These are phyloP conservation scores for Podospora sp. DNA, from an alignment of 495 filamentous ascomycete species.

Conservation along the genomic window DNA sequence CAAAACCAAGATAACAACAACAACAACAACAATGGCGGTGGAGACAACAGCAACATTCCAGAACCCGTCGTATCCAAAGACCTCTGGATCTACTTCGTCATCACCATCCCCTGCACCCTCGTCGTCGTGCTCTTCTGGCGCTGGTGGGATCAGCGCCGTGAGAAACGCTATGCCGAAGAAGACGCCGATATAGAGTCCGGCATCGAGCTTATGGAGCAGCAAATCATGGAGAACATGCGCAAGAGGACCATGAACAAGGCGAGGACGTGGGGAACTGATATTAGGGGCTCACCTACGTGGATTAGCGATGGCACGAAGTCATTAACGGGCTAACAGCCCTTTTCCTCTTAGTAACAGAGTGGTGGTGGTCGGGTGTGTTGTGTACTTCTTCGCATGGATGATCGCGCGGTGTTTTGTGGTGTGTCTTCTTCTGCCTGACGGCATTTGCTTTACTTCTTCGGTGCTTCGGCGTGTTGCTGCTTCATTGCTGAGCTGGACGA, in stretches of 20 bases:
- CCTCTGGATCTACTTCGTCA: slow-evolving; percentile 59
- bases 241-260: slow-evolving; percentile 56
- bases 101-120: slow-evolving; percentile 54
- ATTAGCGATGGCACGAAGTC: slow-evolving; percentile 11
- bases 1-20: slow-evolving; percentile 29
- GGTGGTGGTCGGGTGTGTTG: not conserved
- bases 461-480: not conserved
- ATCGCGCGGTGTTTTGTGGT: not conserved
- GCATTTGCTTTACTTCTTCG: not conserved
- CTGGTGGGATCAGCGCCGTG: slow-evolving; percentile 49
- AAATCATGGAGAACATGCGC: slow-evolving; percentile 56
- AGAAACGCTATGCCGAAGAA: slow-evolving; percentile 47
- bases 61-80: slow-evolving; percentile 38
- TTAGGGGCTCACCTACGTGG: slow-evolving; percentile 17
- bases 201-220: slow-evolving; percentile 56
- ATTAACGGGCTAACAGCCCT: not conserved
- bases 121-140: slow-evolving; percentile 50
- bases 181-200: slow-evolving; percentile 53
- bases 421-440: not conserved
- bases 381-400: not conserved
- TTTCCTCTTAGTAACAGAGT: not conserved
- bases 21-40: slow-evolving; percentile 13
- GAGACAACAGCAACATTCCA: not conserved
- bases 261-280: slow-evolving; percentile 44
- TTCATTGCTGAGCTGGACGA: not conserved